Evolutionary conservation across 2,329 filamentous ascomycete species (phyloP).

Genomic region (Cylindrodendrum hubeiense): DNA sequence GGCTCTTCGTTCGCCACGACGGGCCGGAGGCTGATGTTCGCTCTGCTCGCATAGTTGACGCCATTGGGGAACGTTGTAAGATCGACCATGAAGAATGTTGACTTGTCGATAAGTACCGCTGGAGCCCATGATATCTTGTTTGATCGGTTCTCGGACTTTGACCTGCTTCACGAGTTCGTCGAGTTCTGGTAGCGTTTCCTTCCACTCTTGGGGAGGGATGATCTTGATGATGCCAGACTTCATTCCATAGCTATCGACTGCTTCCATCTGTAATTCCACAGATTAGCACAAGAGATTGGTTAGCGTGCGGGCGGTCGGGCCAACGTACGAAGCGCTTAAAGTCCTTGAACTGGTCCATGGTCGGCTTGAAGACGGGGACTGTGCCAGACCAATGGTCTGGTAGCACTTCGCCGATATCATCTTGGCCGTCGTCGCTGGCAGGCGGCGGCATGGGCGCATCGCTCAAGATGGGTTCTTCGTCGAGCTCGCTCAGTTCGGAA

Average conservation of each 20-base stretch:
- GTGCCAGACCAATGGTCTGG: conserved; percentile 93
- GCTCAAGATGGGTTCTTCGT: conserved; percentile 63
- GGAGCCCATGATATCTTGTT: conserved; percentile 96
- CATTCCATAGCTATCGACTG: conserved; percentile 96
- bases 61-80: conserved; percentile 98
- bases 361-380: conserved; percentile 94
- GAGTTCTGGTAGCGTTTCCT: conserved; percentile 79
- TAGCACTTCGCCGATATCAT: conserved; percentile 81
- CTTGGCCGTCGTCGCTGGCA: conserved; percentile 47
- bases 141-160: conserved; percentile 95
- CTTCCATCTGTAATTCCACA: conserved; percentile 69
- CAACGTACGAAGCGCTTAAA: conserved; percentile 87
- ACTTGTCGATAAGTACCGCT: conserved; percentile 97
- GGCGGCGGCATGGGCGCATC: conserved; percentile 44
- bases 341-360: conserved; percentile 93
- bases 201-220: conserved; percentile 95
- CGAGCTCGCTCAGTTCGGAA: conserved; percentile 76
- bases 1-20: conserved; percentile 83
- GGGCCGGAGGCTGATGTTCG: conserved; percentile 94
- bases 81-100: conserved; percentile 95
- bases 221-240: conserved; percentile 97
- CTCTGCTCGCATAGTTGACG: conserved; percentile 92
- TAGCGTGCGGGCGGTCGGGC: background rate
- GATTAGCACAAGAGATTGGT: conserved; percentile 42
- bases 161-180: conserved; percentile 92